These are phyloP conservation scores for Fraxinus paxiana DNA, from an alignment of 305 asterid species.

Conservation along the genomic window DNA sequence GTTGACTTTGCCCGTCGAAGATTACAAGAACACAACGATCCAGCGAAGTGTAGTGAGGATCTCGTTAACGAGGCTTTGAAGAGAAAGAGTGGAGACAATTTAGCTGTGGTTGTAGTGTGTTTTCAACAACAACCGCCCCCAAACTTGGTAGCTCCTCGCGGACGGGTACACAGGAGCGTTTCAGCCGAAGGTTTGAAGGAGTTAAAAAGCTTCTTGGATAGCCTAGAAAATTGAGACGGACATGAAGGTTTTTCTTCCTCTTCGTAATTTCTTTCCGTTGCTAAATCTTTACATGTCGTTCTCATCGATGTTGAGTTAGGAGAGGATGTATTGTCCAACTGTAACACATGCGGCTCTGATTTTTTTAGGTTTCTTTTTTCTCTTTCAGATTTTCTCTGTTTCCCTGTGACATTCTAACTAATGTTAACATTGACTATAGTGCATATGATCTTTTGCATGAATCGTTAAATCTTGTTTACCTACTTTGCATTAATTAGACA, in stretches of 20 bases:
- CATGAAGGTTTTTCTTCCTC: slow-evolving; percentile 7
- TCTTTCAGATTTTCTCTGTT: slow-evolving; percentile 5
- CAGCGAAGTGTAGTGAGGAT: slow-evolving; percentile 71
- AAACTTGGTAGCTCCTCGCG: slow-evolving; percentile 64
- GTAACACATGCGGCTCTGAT: slow-evolving; percentile 77
- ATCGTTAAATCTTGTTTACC: neutral
- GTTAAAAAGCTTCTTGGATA: slow-evolving; percentile 75
- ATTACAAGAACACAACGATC: slow-evolving; percentile 90
- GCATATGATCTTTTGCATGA: neutral
- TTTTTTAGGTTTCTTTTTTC: slow-evolving; percentile 8
- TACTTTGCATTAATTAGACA: neutral
- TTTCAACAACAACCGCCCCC: slow-evolving; percentile 76
- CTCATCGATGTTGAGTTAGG: slow-evolving; percentile 41
- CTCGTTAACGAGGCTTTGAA: slow-evolving; percentile 84
- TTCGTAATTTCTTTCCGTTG: slow-evolving; percentile 16
- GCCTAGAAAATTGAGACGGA: slow-evolving; percentile 50
- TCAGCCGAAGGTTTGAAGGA: slow-evolving; percentile 93
- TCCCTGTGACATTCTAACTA: neutral
- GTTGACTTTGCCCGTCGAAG: slow-evolving; percentile 90
- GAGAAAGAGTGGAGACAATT: slow-evolving; percentile 77
- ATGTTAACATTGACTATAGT: neutral
- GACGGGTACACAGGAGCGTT: slow-evolving; percentile 78
- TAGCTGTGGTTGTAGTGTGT: slow-evolving; percentile 83
- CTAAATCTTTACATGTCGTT: slow-evolving; percentile 15
- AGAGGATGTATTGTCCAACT: slow-evolving; percentile 54